Evolutionary conservation across 768 basidiomycete genomes (phyloP).

Genomic region (Auricularia cornea): DNA sequence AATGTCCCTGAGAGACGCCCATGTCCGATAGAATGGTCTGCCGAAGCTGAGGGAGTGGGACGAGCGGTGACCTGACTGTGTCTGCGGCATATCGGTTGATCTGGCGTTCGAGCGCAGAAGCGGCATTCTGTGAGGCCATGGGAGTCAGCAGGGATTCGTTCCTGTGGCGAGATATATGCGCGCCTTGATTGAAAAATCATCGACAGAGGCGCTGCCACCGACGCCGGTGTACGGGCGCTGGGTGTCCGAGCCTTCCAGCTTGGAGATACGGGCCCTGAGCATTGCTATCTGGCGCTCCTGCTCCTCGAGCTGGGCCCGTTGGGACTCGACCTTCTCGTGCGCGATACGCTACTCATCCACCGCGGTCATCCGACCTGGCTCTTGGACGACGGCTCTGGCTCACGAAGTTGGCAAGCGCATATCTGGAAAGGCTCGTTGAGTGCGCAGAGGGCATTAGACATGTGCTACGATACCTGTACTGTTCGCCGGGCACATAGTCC

Average conservation of each 20-base stretch:
- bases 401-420: constrained; percentile 78
- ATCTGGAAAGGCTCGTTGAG: constrained; percentile 17
- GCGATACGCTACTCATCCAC: constrained; percentile 55
- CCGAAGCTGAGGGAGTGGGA: constrained; percentile 43
- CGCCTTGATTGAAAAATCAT: constrained; percentile 88
- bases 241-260: constrained; percentile 59
- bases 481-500: constrained; percentile 43
- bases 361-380: neutral
- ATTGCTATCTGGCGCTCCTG: constrained; percentile 76
- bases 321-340: constrained; percentile 82
- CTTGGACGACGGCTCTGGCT: constrained; percentile 18
- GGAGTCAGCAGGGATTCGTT: too few species aligned
- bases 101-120: constrained; percentile 70
- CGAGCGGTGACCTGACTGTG: constrained; percentile 49
- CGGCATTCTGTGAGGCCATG: constrained; percentile 56
- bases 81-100: constrained; percentile 88
- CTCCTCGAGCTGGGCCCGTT: constrained; percentile 68
- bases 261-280: constrained; percentile 58
- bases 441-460: neutral
- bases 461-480: constrained; percentile 44
- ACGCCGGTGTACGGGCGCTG: constrained; percentile 20
- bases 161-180: too few species aligned
- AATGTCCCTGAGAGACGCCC: constrained; percentile 30
- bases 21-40: constrained; percentile 54
- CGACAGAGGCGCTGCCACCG: constrained; percentile 53